A percentile compares a stretch with the other conserved stretches of the same genome.
Conservation (phyloP, 116 monocot genomes). For the Cymodocea nodosa region DNA sequence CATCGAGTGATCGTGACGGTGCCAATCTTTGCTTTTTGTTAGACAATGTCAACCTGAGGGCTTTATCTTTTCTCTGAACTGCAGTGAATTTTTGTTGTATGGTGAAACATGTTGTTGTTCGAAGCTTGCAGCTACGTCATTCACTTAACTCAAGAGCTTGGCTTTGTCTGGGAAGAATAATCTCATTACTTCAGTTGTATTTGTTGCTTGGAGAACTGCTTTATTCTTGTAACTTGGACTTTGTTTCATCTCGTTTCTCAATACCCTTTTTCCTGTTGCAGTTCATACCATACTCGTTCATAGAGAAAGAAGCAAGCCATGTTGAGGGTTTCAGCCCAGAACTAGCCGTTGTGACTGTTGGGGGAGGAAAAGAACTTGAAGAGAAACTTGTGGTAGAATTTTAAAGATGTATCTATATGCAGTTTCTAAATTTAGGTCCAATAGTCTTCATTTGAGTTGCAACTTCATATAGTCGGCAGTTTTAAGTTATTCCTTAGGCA, state of each 20-base stretch:
- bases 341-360: constrained; percentile 88
- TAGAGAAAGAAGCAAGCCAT: constrained; percentile 98
- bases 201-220: neutral
- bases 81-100: no score
- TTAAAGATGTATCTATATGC: neutral
- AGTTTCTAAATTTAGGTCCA: neutral
- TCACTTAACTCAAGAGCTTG: no score
- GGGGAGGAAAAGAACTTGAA: constrained; percentile 99
- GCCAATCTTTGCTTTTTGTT: no score
- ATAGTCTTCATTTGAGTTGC: neutral
- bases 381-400: constrained; percentile 90
- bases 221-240: neutral
- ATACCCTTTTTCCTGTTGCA: constrained; percentile 1
- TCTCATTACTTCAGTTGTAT: no score
- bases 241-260: neutral
- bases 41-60: no score
- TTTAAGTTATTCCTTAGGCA: neutral
- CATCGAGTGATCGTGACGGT: no score
- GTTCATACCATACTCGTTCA: constrained; percentile 91
- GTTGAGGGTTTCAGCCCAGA: constrained; percentile 99
- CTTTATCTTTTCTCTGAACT: no score
- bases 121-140: no score
- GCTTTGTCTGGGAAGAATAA: no score
- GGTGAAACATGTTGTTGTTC: no score
- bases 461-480: neutral